Conservation (phyloP, 2,329 filamentous ascomycete species). For the Pezicula rhizophila region DNA sequence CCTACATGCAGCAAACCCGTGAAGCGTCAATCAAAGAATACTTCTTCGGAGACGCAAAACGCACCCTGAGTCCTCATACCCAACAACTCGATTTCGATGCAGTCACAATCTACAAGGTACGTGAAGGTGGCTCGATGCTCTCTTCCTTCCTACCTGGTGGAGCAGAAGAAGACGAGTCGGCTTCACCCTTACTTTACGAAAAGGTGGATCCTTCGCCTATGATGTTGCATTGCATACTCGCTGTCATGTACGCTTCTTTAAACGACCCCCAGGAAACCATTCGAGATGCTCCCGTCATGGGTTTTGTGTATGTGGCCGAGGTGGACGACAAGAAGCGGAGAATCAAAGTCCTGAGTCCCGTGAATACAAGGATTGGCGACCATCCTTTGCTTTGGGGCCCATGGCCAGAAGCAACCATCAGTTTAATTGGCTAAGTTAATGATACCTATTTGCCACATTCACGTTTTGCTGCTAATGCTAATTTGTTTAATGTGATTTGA, state of each 20-base stretch:
- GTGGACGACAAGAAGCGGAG: constrained; percentile 81
- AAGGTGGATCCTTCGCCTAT: constrained; percentile 58
- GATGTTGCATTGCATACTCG: constrained; percentile 76
- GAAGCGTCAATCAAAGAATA: constrained; percentile 83
- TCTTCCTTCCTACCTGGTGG: constrained; percentile 28
- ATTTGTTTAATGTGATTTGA: too few species aligned
- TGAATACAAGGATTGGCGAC: constrained; percentile 74
- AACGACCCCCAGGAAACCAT: constrained; percentile 67
- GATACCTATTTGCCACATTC: too few species aligned
- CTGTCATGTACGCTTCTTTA: constrained; percentile 71
- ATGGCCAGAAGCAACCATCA: constrained; percentile 78
- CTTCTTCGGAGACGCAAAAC: constrained; percentile 79
- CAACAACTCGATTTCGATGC: constrained; percentile 75
- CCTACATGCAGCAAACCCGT: constrained; percentile 66
- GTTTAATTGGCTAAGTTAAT: constrained; percentile 16
- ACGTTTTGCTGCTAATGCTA: too few species aligned
- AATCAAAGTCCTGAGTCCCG: constrained; percentile 75
- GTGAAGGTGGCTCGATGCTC: constrained; percentile 44
- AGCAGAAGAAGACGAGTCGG: constrained; percentile 23
- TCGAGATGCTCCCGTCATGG: constrained; percentile 77
- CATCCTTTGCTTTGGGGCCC: constrained; percentile 76
- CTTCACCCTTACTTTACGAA: constrained; percentile 40
- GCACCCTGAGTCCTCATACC: constrained; percentile 79
- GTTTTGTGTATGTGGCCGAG: constrained; percentile 87
- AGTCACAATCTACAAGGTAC: constrained; percentile 66